Percentiles rank a stretch among this genome's conserved stretches.
Evolutionary conservation across 148 eudicot species (phyloP).

Genomic region (Silene latifolia): DNA sequence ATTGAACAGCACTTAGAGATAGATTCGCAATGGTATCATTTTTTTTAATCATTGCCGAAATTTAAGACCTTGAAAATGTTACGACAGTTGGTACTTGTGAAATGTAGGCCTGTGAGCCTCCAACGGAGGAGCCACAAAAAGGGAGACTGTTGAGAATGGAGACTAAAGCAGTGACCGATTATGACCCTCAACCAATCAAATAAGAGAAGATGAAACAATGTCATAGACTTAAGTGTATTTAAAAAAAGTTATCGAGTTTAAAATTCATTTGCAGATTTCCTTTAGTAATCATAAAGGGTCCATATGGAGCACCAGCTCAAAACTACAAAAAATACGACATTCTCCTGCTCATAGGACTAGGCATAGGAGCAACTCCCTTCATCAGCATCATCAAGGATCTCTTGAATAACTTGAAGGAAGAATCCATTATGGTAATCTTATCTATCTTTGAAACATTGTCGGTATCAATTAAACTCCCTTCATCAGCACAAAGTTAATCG

Average conservation of each 20-base stretch:
- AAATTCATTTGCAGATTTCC: constrained; percentile 52
- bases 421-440: constrained; percentile 15
- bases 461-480: too few species aligned
- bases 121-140: constrained; percentile 30
- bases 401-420: constrained; percentile 46
- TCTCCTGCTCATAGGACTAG: too few species aligned
- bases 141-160: constrained; percentile 70
- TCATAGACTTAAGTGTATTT: too few species aligned
- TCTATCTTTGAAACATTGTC: not conserved
- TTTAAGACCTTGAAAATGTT: not conserved
- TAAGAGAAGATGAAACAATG: constrained; percentile 17
- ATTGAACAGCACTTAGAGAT: constrained; percentile 35
- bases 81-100: not conserved
- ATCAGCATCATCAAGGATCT: too few species aligned
- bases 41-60: not conserved
- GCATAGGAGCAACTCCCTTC: too few species aligned
- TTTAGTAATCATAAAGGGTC: constrained; percentile 71
- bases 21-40: constrained; percentile 58
- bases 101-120: constrained; percentile 65
- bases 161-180: constrained; percentile 43
- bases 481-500: too few species aligned
- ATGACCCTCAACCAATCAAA: constrained; percentile 40
- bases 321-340: too few species aligned
- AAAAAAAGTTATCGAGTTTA: too few species aligned
- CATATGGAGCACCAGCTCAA: too few species aligned